Percentiles rank a stretch among this genome's conserved stretches.
phyloP scores from a whole-genome alignment of 2,329 filamentous ascomycete species.

The Bipolaris sorokiniana region DNA sequence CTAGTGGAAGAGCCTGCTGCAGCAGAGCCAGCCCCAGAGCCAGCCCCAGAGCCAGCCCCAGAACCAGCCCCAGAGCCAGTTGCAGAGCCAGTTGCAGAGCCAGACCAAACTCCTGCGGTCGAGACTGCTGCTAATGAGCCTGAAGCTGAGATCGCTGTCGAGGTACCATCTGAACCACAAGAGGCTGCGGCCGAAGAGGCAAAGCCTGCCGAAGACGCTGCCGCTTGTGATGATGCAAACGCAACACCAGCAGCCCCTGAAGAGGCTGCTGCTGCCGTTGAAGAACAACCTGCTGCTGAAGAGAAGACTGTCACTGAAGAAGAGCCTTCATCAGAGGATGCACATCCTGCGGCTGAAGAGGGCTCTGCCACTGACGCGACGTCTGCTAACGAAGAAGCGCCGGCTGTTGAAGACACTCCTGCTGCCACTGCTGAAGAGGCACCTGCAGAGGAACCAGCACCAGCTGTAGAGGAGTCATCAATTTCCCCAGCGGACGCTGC shows the following conservation, averaged over 20 bases:
- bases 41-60: not conserved
- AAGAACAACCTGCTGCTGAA: not conserved
- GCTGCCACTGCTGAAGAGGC: not conserved
- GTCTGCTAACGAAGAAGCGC: not conserved
- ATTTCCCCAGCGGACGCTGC: not conserved
- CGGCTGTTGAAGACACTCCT: not conserved
- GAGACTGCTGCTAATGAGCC: not conserved
- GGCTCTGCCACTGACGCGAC: not conserved
- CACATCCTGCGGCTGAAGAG: not conserved
- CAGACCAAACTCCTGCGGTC: not conserved
- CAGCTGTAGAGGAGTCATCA: not conserved
- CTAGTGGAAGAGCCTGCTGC: not conserved
- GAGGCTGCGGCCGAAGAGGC: not conserved
- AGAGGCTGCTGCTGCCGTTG: not conserved
- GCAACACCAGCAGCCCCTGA: not conserved
- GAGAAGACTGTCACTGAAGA: not conserved
- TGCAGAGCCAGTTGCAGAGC: not conserved
- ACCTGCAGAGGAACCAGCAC: not conserved
- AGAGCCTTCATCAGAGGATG: not conserved
- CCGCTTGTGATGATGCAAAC: not conserved
- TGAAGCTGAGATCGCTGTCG: not conserved
- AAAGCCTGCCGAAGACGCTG: slow-evolving; percentile 4
- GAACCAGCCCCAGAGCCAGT: not conserved
- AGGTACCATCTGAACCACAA: not conserved
- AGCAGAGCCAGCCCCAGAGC: not conserved